Conservation (phyloP, 148 eudicot species). For the Rhododendron mucronatum region DNA sequence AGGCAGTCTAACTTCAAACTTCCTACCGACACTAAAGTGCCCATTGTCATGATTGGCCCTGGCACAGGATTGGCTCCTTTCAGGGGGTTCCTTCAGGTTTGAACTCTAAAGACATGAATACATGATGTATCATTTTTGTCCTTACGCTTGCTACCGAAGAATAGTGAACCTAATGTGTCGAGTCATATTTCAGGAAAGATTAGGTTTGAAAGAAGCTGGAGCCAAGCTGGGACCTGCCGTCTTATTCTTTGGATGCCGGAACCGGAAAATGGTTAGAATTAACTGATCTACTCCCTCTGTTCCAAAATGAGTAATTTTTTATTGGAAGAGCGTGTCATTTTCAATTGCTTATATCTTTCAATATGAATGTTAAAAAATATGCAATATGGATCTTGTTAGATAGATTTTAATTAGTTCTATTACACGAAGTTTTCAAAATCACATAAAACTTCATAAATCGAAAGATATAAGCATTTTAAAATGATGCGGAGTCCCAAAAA, state of each 20-base stretch:
- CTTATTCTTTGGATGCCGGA: slow-evolving; percentile 89
- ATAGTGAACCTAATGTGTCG: background rate
- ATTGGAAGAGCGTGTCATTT: too few relatives aligned
- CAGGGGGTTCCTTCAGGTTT: slow-evolving; percentile 96
- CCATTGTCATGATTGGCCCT: slow-evolving; percentile 94
- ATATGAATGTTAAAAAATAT: too few relatives aligned
- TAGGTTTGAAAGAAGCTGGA: slow-evolving; percentile 78
- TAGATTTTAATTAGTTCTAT: too few relatives aligned
- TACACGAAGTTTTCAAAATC: too few relatives aligned
- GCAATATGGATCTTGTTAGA: too few relatives aligned
- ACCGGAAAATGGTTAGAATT: slow-evolving; percentile 57
- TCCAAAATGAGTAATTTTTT: too few relatives aligned
- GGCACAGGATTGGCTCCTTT: slow-evolving; percentile 99
- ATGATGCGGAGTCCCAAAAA: too few relatives aligned
- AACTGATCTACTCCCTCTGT: background rate
- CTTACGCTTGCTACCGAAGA: background rate
- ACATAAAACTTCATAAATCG: too few relatives aligned
- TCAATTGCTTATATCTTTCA: too few relatives aligned
- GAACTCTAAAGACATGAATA: background rate
- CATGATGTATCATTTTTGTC: background rate
- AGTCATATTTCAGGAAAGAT: slow-evolving; percentile 61
- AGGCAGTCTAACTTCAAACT: slow-evolving; percentile 91
- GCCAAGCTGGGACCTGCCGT: slow-evolving; percentile 70
- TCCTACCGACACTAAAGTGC: slow-evolving; percentile 72
- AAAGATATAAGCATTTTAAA: too few relatives aligned